phyloP scores from a whole-genome alignment of 2,329 filamentous ascomycete species.

The Beauveria caledonica region DNA sequence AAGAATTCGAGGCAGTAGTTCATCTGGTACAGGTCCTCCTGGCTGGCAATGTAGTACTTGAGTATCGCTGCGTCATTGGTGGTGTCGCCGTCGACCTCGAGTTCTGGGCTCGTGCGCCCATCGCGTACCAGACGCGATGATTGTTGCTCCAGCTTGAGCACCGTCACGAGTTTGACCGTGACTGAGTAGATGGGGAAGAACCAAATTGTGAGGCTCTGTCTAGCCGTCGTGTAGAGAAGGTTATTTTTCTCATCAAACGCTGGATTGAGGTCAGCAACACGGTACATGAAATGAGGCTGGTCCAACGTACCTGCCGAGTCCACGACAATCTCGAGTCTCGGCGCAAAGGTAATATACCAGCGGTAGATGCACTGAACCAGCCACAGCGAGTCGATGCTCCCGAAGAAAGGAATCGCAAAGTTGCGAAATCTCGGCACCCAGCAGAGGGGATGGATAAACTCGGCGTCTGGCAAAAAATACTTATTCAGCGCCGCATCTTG shows the following conservation, averaged over 20 bases:
- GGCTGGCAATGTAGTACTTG: slow-evolving; percentile 61
- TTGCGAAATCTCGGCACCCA: slow-evolving; percentile 50
- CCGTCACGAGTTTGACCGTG: slow-evolving; percentile 58
- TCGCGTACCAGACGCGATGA: slow-evolving; percentile 21
- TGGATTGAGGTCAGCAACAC: slow-evolving; percentile 21
- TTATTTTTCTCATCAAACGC: slow-evolving; percentile 59
- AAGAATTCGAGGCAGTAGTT: slow-evolving; percentile 70
- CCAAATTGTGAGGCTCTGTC: slow-evolving; percentile 71
- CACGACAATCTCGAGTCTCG: slow-evolving; percentile 59
- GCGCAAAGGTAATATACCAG: slow-evolving; percentile 80
- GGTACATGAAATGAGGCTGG: no score
- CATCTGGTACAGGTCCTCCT: slow-evolving; percentile 76
- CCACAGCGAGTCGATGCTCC: slow-evolving; percentile 52
- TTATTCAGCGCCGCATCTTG: slow-evolving; percentile 57
- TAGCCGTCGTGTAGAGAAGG: slow-evolving; percentile 65
- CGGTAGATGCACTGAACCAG: slow-evolving; percentile 63
- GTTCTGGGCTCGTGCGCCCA: slow-evolving; percentile 11
- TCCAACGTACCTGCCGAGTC: slow-evolving; percentile 42
- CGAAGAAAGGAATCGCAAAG: slow-evolving; percentile 31
- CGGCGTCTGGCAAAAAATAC: slow-evolving; percentile 67
- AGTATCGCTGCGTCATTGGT: slow-evolving; percentile 12
- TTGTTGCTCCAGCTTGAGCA: slow-evolving; percentile 52
- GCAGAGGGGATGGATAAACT: slow-evolving; percentile 73
- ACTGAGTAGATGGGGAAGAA: slow-evolving; percentile 67
- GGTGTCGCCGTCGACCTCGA: slow-evolving; percentile 16